Evolutionary conservation across 202 grass and related monocot species (phyloP), one percentile per base, ranked within the genome.

Genomic region (Brachypodium distachyon): DNA sequence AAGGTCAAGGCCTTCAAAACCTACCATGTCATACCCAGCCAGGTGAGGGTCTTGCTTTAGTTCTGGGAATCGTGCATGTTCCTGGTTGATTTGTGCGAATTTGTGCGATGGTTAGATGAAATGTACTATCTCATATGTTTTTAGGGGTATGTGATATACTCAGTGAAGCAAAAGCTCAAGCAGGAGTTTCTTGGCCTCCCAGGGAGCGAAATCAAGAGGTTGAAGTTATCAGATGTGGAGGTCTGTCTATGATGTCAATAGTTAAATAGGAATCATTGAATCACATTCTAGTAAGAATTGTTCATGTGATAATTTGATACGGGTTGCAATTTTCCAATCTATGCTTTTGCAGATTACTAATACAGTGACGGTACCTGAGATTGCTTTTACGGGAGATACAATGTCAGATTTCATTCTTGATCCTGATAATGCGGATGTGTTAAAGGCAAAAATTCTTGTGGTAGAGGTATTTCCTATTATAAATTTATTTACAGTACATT

Each of bases 1-100:
- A 94, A 86, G 88, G 91, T 98, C 43, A 94, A n/a, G 80, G 80
- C 95, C 39, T 98, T 98, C 87, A 98, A 77, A 87, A 98, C 91
- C 61, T 94, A 85, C 69, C 91, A 98, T 77, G 82, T 47, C 55
- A 88, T 94, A 54, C 95, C 91, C 28, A 98, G 95, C 81, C 95
- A 94, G 91, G 91, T 86, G 74, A 84, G 79, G 61, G 27, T 66
- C 40, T 71, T 82, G 16, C n/a, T 53, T 67, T 7, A 77, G 9
- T 77, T 78, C 4, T 5, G 43, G 12, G 16, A 42, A 40, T 26
- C 59, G 6, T 25, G 18, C 29, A 33, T 42, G 31, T 74, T 76
- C 21, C 43, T 39, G 23, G 23, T 74, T 29, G 18, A 70, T 75
- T 41, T 7, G 10, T 61, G 21, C 64, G 39, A 21, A 29, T 2